These are phyloP conservation scores for Fusarium azukiicola DNA, from an alignment of 2,329 filamentous ascomycete genomes.

Conservation along the genomic window DNA sequence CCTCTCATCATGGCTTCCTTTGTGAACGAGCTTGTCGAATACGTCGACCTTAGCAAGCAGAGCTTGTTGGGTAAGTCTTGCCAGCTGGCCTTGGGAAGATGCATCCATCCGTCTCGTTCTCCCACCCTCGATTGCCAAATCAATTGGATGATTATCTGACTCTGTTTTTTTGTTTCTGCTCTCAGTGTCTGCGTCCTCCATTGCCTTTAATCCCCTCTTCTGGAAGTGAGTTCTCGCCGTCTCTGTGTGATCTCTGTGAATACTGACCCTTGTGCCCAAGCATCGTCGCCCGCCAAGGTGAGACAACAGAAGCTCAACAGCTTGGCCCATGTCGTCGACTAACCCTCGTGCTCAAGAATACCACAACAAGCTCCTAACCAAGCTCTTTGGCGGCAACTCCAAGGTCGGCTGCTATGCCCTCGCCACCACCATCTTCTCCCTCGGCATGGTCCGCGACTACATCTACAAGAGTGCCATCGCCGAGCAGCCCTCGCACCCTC, in stretches of 20 bases:
- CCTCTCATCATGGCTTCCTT: conserved; percentile 63
- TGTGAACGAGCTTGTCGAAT: conserved; percentile 74
- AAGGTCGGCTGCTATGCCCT: conserved; percentile 94
- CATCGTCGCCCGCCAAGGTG: conserved; percentile 91
- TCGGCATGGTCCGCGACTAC: conserved; percentile 93
- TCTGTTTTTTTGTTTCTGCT: conserved; percentile 21
- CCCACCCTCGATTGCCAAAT: conserved; percentile 20
- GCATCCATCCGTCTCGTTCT: background rate
- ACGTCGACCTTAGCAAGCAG: conserved; percentile 84
- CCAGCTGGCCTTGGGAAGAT: conserved; percentile 22
- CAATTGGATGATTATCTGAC: conserved; percentile 40
- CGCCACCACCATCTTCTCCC: conserved; percentile 92
- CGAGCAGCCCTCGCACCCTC: conserved; percentile 86
- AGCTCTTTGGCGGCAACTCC: conserved; percentile 89
- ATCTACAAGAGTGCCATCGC: conserved; percentile 93
- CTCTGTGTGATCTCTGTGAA: conserved; percentile 1
- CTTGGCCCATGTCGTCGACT: conserved; percentile 34
- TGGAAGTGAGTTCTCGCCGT: conserved; percentile 90
- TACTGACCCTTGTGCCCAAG: conserved; percentile 72
- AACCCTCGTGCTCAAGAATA: conserved; percentile 83
- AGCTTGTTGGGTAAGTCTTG: conserved; percentile 82
- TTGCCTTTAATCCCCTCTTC: conserved; percentile 98
- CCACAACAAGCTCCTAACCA: conserved; percentile 93
- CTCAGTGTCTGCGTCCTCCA: conserved; percentile 89
- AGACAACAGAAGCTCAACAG: conserved; percentile 42